Percentiles rank a stretch among this genome's conserved stretches.
Conservation (phyloP, 106 monocot genomes). For the Vanilla planifolia region DNA sequence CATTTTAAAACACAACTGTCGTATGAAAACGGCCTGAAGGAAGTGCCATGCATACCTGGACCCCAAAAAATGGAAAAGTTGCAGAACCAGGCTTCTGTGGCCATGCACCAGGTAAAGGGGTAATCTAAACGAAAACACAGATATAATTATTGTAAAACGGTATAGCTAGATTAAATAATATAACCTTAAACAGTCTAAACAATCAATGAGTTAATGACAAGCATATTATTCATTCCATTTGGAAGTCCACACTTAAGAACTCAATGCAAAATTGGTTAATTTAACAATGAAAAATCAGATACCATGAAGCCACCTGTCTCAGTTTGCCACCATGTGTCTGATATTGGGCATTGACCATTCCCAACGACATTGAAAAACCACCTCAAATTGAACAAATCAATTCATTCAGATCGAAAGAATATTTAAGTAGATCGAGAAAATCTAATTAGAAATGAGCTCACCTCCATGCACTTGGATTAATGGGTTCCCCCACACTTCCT, state of each 20-base stretch:
- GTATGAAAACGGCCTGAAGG: not conserved
- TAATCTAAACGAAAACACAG: slow-evolving; percentile 39
- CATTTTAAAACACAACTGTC: no score
- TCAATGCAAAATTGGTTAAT: not conserved
- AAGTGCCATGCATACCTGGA: slow-evolving; percentile 49
- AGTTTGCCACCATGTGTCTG: slow-evolving; percentile 99
- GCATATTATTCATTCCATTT: no score
- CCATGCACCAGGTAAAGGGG: slow-evolving; percentile 97
- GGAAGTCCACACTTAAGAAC: not conserved
- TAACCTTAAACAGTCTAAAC: no score
- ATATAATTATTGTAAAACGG: not conserved
- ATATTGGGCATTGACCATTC: slow-evolving; percentile 84
- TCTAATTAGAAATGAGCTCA: slow-evolving; percentile 5
- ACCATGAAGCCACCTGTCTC: slow-evolving; percentile 99
- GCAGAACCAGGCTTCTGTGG: slow-evolving; percentile 99
- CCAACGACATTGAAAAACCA: slow-evolving; percentile 98
- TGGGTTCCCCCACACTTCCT: slow-evolving; percentile 98
- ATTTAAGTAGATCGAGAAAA: slow-evolving; percentile 2
- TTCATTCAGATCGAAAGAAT: no score
- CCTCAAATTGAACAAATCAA: slow-evolving; percentile 38
- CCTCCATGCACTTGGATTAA: slow-evolving; percentile 99
- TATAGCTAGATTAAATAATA: not conserved
- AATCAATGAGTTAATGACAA: no score
- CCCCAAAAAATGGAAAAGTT: slow-evolving; percentile 98
- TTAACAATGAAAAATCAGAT: slow-evolving; percentile 12